Percentiles rank a stretch among this genome's conserved stretches.
Conservation (phyloP, 768 basidiomycete species). For the Suillus tomentosus region DNA sequence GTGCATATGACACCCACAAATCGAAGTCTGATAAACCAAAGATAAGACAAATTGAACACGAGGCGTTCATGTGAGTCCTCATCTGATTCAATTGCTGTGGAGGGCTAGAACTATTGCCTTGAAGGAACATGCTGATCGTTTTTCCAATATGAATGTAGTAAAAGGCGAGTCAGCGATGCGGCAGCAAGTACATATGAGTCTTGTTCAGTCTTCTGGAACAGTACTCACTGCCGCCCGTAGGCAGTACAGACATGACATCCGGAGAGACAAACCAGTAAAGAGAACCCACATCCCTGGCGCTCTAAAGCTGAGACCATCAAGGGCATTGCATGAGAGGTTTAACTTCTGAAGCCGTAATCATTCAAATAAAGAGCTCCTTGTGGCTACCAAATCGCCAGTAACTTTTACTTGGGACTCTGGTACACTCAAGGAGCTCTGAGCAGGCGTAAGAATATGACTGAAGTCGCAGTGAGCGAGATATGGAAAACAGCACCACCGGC, state of each 20-base stretch:
- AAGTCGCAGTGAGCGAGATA: background rate
- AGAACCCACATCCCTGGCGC: background rate
- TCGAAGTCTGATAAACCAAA: background rate
- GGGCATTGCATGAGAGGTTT: background rate
- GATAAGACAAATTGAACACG: background rate
- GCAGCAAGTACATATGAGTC: background rate
- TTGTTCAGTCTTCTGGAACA: background rate
- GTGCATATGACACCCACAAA: background rate
- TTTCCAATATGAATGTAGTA: background rate
- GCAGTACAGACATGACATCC: background rate
- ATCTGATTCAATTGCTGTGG: background rate
- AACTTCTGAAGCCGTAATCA: background rate
- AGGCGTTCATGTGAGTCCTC: background rate
- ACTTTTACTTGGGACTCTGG: background rate
- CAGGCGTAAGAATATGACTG: background rate
- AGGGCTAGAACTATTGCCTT: background rate
- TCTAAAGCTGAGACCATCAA: background rate
- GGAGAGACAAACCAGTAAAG: background rate
- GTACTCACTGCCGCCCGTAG: background rate
- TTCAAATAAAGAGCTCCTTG: background rate
- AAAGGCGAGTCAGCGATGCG: background rate
- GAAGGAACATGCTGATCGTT: background rate
- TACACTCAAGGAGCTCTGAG: background rate
- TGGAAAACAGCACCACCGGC: background rate
- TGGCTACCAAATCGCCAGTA: background rate